phyloP scores from a whole-genome alignment of 2,329 filamentous ascomycete species.

The Fusarium dimerum region DNA sequence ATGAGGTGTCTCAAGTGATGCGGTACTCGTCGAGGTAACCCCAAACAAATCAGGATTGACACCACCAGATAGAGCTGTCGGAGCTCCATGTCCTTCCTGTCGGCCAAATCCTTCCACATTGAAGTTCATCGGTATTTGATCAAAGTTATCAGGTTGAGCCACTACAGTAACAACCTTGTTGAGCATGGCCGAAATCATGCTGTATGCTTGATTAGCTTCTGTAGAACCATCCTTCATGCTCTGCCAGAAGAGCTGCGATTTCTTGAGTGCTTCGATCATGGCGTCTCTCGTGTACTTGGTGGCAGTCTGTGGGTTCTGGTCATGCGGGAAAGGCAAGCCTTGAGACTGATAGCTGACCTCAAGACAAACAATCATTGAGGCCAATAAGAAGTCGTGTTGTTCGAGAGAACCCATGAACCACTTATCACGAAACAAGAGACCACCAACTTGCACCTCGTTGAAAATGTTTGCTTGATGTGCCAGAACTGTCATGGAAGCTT shows the following conservation, averaged over 20 bases:
- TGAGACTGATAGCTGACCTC: slow-evolving; percentile 6
- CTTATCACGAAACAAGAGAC: slow-evolving; percentile 5
- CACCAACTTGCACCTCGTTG: slow-evolving; percentile 18
- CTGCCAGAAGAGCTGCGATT: slow-evolving; percentile 14
- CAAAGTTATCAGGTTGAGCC: neutral
- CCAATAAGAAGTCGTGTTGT: slow-evolving; percentile 17
- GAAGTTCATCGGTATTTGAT: neutral
- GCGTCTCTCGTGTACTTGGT: neutral
- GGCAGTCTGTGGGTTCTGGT: neutral
- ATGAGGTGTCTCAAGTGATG: neutral
- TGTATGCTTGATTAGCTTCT: slow-evolving; percentile 14
- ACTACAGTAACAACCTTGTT: slow-evolving; percentile 4
- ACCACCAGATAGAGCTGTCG: neutral
- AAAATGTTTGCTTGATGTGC: slow-evolving; percentile 14
- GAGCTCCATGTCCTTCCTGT: neutral
- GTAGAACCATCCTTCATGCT: slow-evolving; percentile 9
- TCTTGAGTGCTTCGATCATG: slow-evolving; percentile 10
- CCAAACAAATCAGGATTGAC: neutral
- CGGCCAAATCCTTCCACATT: neutral
- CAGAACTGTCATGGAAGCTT: slow-evolving; percentile 15
- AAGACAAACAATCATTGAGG: slow-evolving; percentile 20
- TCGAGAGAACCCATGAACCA: slow-evolving; percentile 21
- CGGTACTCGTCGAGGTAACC: neutral
- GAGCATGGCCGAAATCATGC: slow-evolving; percentile 17
- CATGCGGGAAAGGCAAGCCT: neutral